phyloP scores from a whole-genome alignment of 2,329 filamentous ascomycete genomes.

The Thielaviopsis ethacetica region DNA sequence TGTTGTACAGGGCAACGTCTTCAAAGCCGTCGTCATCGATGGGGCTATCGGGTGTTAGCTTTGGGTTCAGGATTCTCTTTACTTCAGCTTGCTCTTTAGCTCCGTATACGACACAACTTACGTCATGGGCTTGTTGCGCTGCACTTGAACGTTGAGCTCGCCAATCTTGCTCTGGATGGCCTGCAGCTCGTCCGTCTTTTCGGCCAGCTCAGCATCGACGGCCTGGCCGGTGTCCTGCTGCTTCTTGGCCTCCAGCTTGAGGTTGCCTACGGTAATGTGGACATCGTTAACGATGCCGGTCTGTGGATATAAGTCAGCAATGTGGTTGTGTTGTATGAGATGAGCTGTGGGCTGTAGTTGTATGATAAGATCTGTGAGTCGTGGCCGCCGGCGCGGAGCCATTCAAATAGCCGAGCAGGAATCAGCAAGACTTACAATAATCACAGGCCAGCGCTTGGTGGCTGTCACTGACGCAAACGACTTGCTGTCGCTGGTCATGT shows the following conservation, averaged over 20 bases:
- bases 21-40: conserved; percentile 59
- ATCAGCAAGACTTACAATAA: conserved; percentile 46
- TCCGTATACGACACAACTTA: conserved; percentile 32
- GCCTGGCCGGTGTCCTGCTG: background rate
- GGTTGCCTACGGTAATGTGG: conserved; percentile 52
- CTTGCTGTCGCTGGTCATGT: conserved; percentile 60
- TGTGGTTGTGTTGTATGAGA: no score
- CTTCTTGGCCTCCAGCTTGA: conserved; percentile 44
- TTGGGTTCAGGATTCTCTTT: no score
- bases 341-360: no score
- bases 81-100: background rate
- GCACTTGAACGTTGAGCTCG: conserved; percentile 81
- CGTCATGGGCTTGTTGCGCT: conserved; percentile 71
- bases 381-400: no score
- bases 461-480: conserved; percentile 83
- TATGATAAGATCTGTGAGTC: no score
- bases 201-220: background rate
- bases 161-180: conserved; percentile 74
- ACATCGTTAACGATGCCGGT: conserved; percentile 89
- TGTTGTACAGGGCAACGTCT: conserved; percentile 71
- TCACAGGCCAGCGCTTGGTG: conserved; percentile 80
- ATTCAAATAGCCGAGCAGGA: background rate
- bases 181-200: conserved; percentile 4
- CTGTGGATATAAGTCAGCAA: conserved; percentile 28
- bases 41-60: conserved; percentile 33